phyloP scores from a whole-genome alignment of 306 rosid species.

The Citrullus amarus region DNA sequence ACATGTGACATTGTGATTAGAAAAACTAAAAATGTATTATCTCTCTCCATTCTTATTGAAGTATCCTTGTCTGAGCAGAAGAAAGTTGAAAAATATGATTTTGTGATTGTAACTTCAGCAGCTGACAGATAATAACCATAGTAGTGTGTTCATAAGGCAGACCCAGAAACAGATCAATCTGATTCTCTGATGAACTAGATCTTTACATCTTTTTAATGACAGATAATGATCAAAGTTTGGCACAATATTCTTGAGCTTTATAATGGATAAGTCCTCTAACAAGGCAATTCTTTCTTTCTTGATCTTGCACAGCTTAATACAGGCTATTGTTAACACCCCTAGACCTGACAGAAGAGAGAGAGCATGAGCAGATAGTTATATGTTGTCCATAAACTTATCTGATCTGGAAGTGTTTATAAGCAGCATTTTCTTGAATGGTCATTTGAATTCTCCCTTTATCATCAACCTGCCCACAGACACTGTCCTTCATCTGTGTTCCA shows the following conservation, averaged over 20 bases:
- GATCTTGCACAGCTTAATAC: neutral
- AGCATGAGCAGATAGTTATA: slow-evolving; percentile 20
- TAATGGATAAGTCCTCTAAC: neutral
- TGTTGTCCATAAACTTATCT: slow-evolving; percentile 16
- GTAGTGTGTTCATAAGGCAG: neutral
- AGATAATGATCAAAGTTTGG: neutral
- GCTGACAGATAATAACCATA: neutral
- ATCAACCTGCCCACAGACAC: slow-evolving; percentile 27
- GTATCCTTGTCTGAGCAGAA: neutral
- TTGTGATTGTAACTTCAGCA: neutral
- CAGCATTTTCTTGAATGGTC: slow-evolving; percentile 26
- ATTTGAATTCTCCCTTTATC: slow-evolving; percentile 41
- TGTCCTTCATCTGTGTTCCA: slow-evolving; percentile 28
- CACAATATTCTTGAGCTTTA: neutral
- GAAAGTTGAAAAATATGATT: neutral
- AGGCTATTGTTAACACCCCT: neutral
- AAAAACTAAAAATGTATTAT: neutral
- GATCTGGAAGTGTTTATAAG: slow-evolving; percentile 37
- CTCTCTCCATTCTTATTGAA: neutral
- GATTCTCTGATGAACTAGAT: neutral
- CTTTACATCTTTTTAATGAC: neutral
- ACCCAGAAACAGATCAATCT: neutral
- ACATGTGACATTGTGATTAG: neutral
- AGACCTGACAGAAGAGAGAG: slow-evolving; percentile 66
- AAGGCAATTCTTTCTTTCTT: neutral